Conservation (phyloP, 139 green algal genomes). For the Marvania coccoides region DNA sequence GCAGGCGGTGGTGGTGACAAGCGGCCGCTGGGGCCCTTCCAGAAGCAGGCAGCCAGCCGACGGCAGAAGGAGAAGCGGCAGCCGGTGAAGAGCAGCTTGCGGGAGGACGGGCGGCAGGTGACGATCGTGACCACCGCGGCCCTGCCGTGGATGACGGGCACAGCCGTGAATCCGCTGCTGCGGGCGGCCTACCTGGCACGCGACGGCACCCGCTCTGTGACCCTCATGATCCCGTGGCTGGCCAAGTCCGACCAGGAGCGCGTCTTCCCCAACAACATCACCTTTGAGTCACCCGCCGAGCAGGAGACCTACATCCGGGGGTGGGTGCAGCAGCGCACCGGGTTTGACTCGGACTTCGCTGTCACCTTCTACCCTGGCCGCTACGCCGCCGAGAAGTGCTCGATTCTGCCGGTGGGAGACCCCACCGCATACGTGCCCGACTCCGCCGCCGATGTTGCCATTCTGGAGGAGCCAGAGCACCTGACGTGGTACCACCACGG, state of each 20-base stretch:
- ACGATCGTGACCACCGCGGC: slow-evolving; percentile 96
- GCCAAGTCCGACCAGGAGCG: slow-evolving; percentile 75
- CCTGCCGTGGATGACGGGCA: slow-evolving; percentile 98
- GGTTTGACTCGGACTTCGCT: slow-evolving; percentile 84
- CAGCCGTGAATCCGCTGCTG: slow-evolving; percentile 95
- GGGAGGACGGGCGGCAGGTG: slow-evolving; percentile 69
- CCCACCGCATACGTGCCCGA: slow-evolving; percentile 90
- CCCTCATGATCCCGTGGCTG: slow-evolving; percentile 87
- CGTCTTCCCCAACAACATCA: slow-evolving; percentile 83
- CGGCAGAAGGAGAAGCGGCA: neutral
- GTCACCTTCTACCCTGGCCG: slow-evolving; percentile 89
- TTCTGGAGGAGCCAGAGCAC: slow-evolving; percentile 99
- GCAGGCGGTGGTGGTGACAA: neutral
- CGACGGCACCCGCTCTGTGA: slow-evolving; percentile 43
- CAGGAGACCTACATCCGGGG: slow-evolving; percentile 81
- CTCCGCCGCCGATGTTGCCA: slow-evolving; percentile 79
- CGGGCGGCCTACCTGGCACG: slow-evolving; percentile 90
- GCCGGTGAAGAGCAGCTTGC: slow-evolving; percentile 36
- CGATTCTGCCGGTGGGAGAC: slow-evolving; percentile 95
- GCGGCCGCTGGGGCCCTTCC: slow-evolving; percentile 10
- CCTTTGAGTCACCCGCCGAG: slow-evolving; percentile 80
- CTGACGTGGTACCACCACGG: slow-evolving; percentile 99
- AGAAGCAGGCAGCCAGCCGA: neutral
- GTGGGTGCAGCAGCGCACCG: slow-evolving; percentile 86
- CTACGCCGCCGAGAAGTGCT: slow-evolving; percentile 84